Evolutionary conservation across 257 asterid species (phyloP).

Genomic region (Fraxinus anomala): DNA sequence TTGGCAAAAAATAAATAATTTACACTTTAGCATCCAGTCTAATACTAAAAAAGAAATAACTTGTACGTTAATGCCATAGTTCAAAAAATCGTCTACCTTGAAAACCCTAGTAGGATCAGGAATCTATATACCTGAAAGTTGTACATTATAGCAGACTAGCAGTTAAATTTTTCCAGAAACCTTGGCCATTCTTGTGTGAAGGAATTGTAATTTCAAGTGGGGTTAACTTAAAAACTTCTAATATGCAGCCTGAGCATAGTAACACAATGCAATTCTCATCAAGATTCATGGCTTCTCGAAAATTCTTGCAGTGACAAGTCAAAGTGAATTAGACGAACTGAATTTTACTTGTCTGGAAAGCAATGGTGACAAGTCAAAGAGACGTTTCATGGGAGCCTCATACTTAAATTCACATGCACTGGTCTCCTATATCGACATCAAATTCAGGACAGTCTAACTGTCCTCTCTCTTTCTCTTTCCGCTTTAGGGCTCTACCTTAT

Average conservation of each 20-base stretch:
- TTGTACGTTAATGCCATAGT: background rate
- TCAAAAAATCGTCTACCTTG: too few relatives aligned
- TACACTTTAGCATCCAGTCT: background rate
- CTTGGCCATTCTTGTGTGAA: too few relatives aligned
- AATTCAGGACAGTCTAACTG: background rate
- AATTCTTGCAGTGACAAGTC: too few relatives aligned
- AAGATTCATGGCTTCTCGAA: too few relatives aligned
- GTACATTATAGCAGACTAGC: too few relatives aligned
- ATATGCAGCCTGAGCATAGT: too few relatives aligned
- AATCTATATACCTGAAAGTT: too few relatives aligned
- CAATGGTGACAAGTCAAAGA: conserved; percentile 36
- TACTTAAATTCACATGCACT: conserved; percentile 51
- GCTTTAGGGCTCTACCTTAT: background rate
- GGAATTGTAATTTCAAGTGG: too few relatives aligned
- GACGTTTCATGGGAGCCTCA: conserved; percentile 42
- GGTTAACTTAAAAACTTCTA: too few relatives aligned
- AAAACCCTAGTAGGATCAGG: too few relatives aligned
- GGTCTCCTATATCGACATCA: conserved; percentile 41
- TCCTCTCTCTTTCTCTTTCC: background rate
- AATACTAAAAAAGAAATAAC: background rate
- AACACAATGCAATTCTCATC: too few relatives aligned
- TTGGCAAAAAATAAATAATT: background rate
- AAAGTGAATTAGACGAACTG: background rate
- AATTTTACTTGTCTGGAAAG: background rate
- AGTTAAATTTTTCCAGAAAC: too few relatives aligned